Evolutionary conservation across 768 basidiomycete species (phyloP).

Genomic region (Mrakia blollopis): DNA sequence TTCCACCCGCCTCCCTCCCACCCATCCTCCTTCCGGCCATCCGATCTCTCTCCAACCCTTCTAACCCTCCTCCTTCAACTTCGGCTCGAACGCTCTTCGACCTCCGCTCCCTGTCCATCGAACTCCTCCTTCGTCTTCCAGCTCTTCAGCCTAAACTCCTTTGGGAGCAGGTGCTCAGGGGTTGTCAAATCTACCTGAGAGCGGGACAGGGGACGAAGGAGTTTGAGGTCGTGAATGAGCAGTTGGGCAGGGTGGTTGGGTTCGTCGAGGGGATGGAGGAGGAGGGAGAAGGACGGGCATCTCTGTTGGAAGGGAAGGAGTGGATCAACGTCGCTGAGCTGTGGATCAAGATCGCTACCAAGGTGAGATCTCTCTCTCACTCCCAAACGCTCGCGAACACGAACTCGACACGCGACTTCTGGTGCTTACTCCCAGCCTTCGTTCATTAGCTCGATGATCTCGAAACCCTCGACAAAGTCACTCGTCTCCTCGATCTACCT

Average conservation of each 20-base stretch:
- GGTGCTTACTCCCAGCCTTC: too few relatives aligned
- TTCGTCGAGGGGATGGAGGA: not conserved
- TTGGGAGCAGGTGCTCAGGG: constrained; percentile 19
- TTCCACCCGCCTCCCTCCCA: not conserved
- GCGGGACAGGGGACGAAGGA: constrained; percentile 8
- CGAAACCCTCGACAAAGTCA: not conserved
- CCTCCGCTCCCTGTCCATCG: constrained; percentile 12
- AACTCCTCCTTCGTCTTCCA: constrained; percentile 7
- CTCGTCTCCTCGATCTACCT: not conserved
- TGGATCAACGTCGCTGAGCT: constrained; percentile 38
- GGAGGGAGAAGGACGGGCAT: not conserved
- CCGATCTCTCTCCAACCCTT: constrained; percentile 3
- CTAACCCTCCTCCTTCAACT: not conserved
- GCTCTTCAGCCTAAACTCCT: not conserved
- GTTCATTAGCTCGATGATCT: not conserved
- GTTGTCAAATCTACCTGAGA: not conserved
- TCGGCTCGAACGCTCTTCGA: constrained; percentile 1
- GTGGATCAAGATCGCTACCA: constrained; percentile 36
- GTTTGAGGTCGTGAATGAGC: not conserved
- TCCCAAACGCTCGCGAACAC: too few relatives aligned
- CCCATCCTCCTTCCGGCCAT: constrained; percentile 13
- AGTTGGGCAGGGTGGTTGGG: not conserved
- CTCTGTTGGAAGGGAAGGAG: constrained; percentile 32
- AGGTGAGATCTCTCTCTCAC: too few relatives aligned
- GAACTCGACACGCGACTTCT: too few relatives aligned